Percentiles rank a stretch among this genome's conserved stretches.
These are phyloP conservation scores for Petasospora rhodanensis DNA, from an alignment of 1,139 yeast species.

Conservation along the genomic window DNA sequence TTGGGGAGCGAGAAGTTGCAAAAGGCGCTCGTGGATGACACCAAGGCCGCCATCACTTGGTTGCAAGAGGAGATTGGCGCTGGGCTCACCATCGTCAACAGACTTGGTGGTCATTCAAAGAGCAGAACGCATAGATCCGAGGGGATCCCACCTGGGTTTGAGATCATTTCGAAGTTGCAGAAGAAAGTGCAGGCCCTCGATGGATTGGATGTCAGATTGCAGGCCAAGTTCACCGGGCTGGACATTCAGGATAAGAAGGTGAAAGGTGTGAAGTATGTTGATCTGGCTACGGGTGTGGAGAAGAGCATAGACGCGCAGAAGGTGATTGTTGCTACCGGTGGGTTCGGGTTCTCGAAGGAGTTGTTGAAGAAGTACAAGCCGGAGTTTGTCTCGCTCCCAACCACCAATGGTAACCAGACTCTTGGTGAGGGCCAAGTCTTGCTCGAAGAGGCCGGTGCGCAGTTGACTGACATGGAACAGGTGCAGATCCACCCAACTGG, in stretches of 20 bases:
- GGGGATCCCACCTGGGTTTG: slow-evolving; percentile 73
- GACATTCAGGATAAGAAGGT: slow-evolving; percentile 34
- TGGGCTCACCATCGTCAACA: slow-evolving; percentile 60
- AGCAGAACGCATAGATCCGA: slow-evolving; percentile 65
- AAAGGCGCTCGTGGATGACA: slow-evolving; percentile 32
- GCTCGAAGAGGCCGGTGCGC: slow-evolving; percentile 52
- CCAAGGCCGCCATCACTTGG: slow-evolving; percentile 69
- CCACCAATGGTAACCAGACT: slow-evolving; percentile 72
- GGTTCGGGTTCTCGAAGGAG: slow-evolving; percentile 42
- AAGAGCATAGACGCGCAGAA: slow-evolving; percentile 29
- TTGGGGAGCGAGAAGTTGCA: slow-evolving; percentile 54
- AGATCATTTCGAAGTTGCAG: slow-evolving; percentile 60
- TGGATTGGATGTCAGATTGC: slow-evolving; percentile 47
- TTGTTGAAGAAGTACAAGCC: slow-evolving; percentile 64
- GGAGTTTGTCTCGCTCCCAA: slow-evolving; percentile 56
- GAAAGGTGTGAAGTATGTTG: slow-evolving; percentile 46
- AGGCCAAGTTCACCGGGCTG: slow-evolving; percentile 54
- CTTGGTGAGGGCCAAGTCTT: slow-evolving; percentile 74
- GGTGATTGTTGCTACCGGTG: slow-evolving; percentile 78
- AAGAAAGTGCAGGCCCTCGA: slow-evolving; percentile 49
- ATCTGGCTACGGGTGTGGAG: slow-evolving; percentile 29
- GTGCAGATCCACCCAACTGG: slow-evolving; percentile 86
- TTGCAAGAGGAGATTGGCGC: slow-evolving; percentile 56
- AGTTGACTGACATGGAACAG: slow-evolving; percentile 67
- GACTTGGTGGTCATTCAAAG: slow-evolving; percentile 71